phyloP scores from a whole-genome alignment of 169 alveolate species.

The Plasmodium gaboni region DNA sequence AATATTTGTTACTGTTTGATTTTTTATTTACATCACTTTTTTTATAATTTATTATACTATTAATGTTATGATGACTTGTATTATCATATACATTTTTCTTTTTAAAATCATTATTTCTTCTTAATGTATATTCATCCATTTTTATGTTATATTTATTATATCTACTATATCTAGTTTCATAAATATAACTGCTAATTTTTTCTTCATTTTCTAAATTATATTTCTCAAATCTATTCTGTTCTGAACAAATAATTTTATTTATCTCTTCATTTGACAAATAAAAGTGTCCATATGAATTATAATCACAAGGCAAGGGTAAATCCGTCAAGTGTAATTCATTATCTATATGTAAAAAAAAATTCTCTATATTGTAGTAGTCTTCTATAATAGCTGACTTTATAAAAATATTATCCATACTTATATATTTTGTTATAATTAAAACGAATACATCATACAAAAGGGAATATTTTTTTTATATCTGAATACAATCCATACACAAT shows the following conservation, averaged over 20 bases:
- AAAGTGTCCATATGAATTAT: conserved; percentile 11
- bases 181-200: conserved; percentile 2
- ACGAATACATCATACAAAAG: too few species aligned
- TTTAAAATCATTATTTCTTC: background rate
- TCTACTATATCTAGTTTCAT: conserved; percentile 59
- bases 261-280: conserved; percentile 4
- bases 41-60: background rate
- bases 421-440: too few species aligned
- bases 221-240: conserved; percentile 7
- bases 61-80: background rate
- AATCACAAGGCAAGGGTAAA: too few species aligned
- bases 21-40: background rate
- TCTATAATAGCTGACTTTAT: too few species aligned
- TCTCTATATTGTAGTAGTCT: too few species aligned
- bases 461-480: too few species aligned
- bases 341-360: too few species aligned
- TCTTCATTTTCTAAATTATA: conserved; percentile 9
- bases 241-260: background rate
- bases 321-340: too few species aligned
- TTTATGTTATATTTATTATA: conserved; percentile 13
- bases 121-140: conserved; percentile 63
- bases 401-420: too few species aligned
- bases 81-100: background rate
- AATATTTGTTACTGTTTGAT: background rate
- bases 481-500: too few species aligned